These are phyloP conservation scores for Chiua sp. DNA, from an alignment of 1,284 basidiomycete species.

Conservation along the genomic window DNA sequence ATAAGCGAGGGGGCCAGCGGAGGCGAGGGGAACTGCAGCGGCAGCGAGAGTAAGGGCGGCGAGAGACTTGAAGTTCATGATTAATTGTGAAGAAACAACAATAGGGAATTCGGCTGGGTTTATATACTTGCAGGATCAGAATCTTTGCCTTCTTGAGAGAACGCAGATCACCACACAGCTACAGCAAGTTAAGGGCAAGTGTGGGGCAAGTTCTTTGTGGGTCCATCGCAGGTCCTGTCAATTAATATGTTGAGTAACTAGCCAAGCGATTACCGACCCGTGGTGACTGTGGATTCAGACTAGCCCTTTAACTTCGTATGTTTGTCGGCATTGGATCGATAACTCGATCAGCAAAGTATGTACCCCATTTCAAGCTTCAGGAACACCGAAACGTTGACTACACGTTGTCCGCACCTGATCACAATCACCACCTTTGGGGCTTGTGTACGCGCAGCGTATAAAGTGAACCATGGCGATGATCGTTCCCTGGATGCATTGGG, in stretches of 20 bases:
- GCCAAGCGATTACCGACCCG: too few species aligned
- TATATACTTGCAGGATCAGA: background rate
- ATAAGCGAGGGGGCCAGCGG: conserved; percentile 50
- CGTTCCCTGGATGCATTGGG: background rate
- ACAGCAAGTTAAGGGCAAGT: conserved; percentile 11
- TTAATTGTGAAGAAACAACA: background rate
- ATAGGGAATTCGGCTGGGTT: background rate
- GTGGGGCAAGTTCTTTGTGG: background rate
- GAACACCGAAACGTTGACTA: conserved; percentile 6
- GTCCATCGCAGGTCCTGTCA: background rate
- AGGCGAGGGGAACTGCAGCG: conserved; percentile 24
- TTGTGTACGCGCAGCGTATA: background rate
- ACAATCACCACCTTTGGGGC: too few species aligned
- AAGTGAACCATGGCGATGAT: background rate
- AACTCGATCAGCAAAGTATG: too few species aligned
- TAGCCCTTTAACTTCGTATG: too few species aligned
- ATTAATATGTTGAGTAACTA: too few species aligned
- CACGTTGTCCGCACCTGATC: background rate
- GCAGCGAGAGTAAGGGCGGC: conserved; percentile 25
- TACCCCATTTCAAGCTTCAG: background rate
- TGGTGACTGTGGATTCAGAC: too few species aligned
- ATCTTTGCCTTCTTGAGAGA: background rate
- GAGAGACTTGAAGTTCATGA: conserved; percentile 35
- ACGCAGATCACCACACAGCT: conserved; percentile 6
- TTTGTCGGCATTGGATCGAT: too few species aligned